Percentiles rank a stretch among this genome's conserved stretches.
These are phyloP conservation scores for Arthrobotrys pseudoclavata DNA, from an alignment of 2,329 filamentous ascomycete species.

Conservation along the genomic window DNA sequence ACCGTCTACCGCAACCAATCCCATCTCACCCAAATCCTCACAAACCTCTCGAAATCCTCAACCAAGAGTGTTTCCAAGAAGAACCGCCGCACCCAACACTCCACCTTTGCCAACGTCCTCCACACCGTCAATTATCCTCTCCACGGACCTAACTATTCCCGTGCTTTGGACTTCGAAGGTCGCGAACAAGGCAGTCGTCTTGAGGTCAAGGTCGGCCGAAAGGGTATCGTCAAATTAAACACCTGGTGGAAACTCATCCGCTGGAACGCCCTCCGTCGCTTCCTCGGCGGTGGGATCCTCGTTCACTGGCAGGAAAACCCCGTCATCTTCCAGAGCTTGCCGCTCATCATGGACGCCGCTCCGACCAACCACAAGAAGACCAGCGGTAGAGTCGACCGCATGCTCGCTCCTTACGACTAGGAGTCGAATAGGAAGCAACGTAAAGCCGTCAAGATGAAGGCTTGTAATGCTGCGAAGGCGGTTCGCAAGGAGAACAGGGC, in stretches of 20 bases:
- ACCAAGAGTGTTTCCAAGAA: conserved; percentile 76
- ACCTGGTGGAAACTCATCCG: conserved; percentile 81
- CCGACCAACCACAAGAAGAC: conserved; percentile 45
- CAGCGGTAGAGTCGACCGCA: conserved; percentile 38
- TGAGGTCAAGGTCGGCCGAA: conserved; percentile 73
- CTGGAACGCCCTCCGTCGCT: conserved; percentile 73
- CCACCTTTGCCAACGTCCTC: conserved; percentile 76
- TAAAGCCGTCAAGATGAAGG: neutral
- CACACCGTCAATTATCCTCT: conserved; percentile 77
- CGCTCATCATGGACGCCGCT: conserved; percentile 64
- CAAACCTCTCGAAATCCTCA: conserved; percentile 73
- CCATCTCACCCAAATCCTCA: conserved; percentile 73
- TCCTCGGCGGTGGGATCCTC: conserved; percentile 75
- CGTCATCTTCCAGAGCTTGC: conserved; percentile 73
- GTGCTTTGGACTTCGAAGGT: conserved; percentile 74
- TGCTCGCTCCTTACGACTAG: conserved; percentile 54
- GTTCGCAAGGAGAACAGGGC: conserved; percentile 30
- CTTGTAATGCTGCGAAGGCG: conserved; percentile 22
- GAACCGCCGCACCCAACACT: conserved; percentile 76
- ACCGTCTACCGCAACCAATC: conserved; percentile 76
- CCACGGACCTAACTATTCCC: conserved; percentile 76
- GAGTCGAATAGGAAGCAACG: conserved; percentile 10
- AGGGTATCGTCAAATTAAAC: conserved; percentile 75
- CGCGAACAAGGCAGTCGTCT: conserved; percentile 74
- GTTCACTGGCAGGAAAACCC: conserved; percentile 75